Conservation (phyloP, 2,329 filamentous ascomycete genomes). For the Calonectria pauciramosa region DNA sequence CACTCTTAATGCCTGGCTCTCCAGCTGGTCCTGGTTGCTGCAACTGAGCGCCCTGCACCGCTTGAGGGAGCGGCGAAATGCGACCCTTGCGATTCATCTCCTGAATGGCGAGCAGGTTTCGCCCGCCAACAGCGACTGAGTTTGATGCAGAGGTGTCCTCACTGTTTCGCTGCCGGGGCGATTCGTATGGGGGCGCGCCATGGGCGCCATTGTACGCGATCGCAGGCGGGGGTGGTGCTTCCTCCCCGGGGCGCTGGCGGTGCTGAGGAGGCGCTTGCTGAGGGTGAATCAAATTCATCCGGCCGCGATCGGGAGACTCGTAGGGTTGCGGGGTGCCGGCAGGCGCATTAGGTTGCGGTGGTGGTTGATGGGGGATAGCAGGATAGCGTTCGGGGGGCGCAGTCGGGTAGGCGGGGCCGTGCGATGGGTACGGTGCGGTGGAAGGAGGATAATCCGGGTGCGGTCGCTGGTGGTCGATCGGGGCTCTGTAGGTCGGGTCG, state of each 20-base stretch:
- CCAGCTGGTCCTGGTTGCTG: slow-evolving; percentile 83
- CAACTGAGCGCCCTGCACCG: slow-evolving; percentile 91
- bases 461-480: slow-evolving; percentile 57
- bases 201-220: slow-evolving; percentile 63
- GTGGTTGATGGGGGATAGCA: slow-evolving; percentile 53
- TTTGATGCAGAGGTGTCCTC: slow-evolving; percentile 70
- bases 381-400: slow-evolving; percentile 52
- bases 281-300: slow-evolving; percentile 54
- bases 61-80: slow-evolving; percentile 90
- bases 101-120: slow-evolving; percentile 83
- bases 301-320: slow-evolving; percentile 66
- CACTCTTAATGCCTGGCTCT: slow-evolving; percentile 92
- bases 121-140: slow-evolving; percentile 67
- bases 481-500: slow-evolving; percentile 52
- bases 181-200: slow-evolving; percentile 57
- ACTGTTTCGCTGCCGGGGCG: slow-evolving; percentile 52
- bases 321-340: slow-evolving; percentile 53
- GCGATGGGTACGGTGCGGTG: slow-evolving; percentile 54
- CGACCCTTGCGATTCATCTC: slow-evolving; percentile 86
- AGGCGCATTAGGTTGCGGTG: slow-evolving; percentile 40
- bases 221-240: slow-evolving; percentile 64
- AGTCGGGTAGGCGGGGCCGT: slow-evolving; percentile 48
- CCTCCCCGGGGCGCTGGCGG: slow-evolving; percentile 60
- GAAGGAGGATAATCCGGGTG: slow-evolving; percentile 64
- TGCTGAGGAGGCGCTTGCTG: slow-evolving; percentile 55